Evolutionary conservation across 2,329 filamentous ascomycete species (phyloP), one percentile per base, ranked within the genome.

Genomic region (Cladorrhinum sp.): DNA sequence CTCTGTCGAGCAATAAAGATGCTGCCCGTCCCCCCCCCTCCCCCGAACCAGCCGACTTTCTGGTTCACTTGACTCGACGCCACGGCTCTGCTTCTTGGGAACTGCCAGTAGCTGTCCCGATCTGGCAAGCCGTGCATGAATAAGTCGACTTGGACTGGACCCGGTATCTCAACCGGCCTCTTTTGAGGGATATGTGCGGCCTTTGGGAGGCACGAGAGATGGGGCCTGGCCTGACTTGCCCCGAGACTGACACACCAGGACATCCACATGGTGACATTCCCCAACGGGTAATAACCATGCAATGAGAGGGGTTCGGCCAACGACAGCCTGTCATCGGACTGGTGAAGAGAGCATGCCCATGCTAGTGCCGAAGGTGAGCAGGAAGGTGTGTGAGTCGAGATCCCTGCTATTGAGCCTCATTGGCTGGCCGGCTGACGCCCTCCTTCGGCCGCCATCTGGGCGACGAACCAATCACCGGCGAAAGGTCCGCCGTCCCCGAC

Each of bases 381-480:
- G 61, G 36, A 66, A 69, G 67, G 66, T 67, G 65, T 67, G 62
- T 59, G 58, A 64, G 62, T 65, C 65, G 63, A 42, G 60, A 69
- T 62, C 67, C 67, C 66, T 69, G 67, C 60, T 68, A 57, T 66
- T 60, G 64, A 65, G 66, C 61, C 60, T 66, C 66, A 69, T 69
- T 69, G 67, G 67, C 64, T 67, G 62, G 54, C 52, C 52, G 57
- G 30, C 62, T 66, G 58, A 66, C 62, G 65, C 64, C 66, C 64
- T 61, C 61, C 39, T 59, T 64, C 62, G 67, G 65, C 64, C 62
- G 59, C 63, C 63, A 64, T 64, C 61, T 62, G 54, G 61, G 63
- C 62, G 58, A 66, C 16, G 42, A 21, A 4, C 42, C 42, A 46
- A 46, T 46, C 42, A 46, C 7, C n/a, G 42, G 42, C 42, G 8